phyloP scores from a whole-genome alignment of 192 early-diverging fungal species.

The Glomus cerebriforme region DNA sequence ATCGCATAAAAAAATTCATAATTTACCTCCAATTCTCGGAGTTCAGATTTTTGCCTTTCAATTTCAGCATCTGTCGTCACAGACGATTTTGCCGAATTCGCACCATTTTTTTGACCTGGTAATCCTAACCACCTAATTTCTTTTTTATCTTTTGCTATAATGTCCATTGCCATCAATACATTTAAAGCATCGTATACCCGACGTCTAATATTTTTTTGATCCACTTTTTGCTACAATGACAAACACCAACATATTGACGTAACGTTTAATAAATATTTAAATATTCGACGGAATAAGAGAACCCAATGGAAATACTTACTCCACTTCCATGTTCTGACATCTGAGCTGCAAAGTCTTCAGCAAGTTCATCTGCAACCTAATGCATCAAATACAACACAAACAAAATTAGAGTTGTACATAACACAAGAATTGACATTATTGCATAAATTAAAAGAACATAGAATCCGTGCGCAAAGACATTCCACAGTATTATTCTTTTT shows the following conservation, averaged over 20 bases:
- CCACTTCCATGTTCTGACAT: constrained; percentile 1
- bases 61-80: constrained; percentile 26
- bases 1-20: background rate
- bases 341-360: constrained; percentile 41
- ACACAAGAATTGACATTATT: background rate
- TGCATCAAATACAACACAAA: constrained; percentile 14
- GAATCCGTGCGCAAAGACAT: no score
- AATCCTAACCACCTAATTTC: constrained; percentile 68
- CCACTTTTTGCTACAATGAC: constrained; percentile 37
- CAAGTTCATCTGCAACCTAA: constrained; percentile 58
- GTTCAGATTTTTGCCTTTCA: constrained; percentile 29
- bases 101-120: constrained; percentile 37
- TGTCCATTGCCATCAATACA: constrained; percentile 63
- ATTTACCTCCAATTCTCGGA: constrained; percentile 26
- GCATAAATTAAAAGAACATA: no score
- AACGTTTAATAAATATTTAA: no score
- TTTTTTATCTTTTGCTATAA: constrained; percentile 66
- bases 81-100: constrained; percentile 6
- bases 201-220: constrained; percentile 67
- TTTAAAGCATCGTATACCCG: constrained; percentile 76
- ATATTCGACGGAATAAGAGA: no score
- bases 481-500: no score
- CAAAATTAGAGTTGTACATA: background rate
- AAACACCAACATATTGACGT: background rate
- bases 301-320: background rate